Evolutionary conservation across 768 basidiomycete genomes (phyloP).

Genomic region (Tricholomella constricta): DNA sequence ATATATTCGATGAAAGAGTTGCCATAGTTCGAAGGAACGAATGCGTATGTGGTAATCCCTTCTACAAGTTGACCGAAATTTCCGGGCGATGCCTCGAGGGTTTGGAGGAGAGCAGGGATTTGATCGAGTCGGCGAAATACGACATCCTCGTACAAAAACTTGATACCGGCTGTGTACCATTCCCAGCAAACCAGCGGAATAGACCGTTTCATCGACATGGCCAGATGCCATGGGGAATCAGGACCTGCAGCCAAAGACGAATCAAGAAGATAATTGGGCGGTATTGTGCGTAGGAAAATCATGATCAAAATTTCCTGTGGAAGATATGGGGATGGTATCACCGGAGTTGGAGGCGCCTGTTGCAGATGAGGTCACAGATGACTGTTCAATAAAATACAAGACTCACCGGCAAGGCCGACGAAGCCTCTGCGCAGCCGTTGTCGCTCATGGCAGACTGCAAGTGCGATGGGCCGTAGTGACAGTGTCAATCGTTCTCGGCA

Average conservation of each 20-base stretch:
- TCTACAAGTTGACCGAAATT: slow-evolving; percentile 16
- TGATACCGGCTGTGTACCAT: slow-evolving; percentile 26
- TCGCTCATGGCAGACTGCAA: too few species aligned
- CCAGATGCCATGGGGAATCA: slow-evolving; percentile 23
- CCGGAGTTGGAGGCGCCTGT: too few species aligned
- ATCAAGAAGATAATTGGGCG: slow-evolving; percentile 23
- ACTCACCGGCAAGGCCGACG: too few species aligned
- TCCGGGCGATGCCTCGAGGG: slow-evolving; percentile 14
- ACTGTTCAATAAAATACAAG: too few species aligned
- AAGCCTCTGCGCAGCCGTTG: too few species aligned
- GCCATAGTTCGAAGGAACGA: slow-evolving; percentile 10
- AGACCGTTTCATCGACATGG: slow-evolving; percentile 21
- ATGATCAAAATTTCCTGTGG: slow-evolving; percentile 26
- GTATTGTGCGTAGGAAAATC: slow-evolving; percentile 25
- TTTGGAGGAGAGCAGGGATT: slow-evolving; percentile 19
- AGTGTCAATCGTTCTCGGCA: too few species aligned
- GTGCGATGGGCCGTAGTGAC: too few species aligned
- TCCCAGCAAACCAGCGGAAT: slow-evolving; percentile 25
- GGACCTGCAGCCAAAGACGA: slow-evolving; percentile 14
- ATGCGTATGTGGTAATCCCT: slow-evolving; percentile 12
- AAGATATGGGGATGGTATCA: too few species aligned
- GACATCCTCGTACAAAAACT: slow-evolving; percentile 27
- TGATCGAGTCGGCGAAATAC: slow-evolving; percentile 25
- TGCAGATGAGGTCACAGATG: too few species aligned
- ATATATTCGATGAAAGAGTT: slow-evolving; percentile 12